phyloP scores from a whole-genome alignment of 2,329 filamentous ascomycete genomes.

The Coleophoma crateriformis region DNA sequence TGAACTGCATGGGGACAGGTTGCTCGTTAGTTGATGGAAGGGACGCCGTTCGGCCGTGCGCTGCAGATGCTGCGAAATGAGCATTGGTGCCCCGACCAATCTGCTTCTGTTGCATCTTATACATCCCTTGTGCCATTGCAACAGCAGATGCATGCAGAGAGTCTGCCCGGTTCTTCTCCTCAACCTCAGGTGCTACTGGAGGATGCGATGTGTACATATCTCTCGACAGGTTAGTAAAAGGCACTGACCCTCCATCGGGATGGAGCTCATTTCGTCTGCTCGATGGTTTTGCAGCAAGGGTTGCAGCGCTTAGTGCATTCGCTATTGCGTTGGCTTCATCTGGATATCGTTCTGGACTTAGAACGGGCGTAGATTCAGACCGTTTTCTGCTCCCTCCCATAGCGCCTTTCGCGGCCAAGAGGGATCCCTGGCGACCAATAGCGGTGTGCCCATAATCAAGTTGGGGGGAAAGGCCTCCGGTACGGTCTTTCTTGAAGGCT shows the following conservation, averaged over 20 bases:
- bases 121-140: constrained; percentile 88
- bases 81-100: constrained; percentile 26
- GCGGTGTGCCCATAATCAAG: constrained; percentile 39
- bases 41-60: constrained; percentile 24
- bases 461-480: constrained; percentile 32
- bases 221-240: constrained; percentile 61
- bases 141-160: constrained; percentile 76
- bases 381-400: constrained; percentile 53
- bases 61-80: constrained; percentile 23
- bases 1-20: constrained; percentile 43
- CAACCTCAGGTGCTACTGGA: constrained; percentile 63
- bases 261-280: constrained; percentile 6
- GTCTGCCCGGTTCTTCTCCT: constrained; percentile 69
- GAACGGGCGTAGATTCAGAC: constrained; percentile 54
- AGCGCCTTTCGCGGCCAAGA: constrained; percentile 74
- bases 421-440: constrained; percentile 56
- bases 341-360: constrained; percentile 38
- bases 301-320: constrained; percentile 71
- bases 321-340: constrained; percentile 53
- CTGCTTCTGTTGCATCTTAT: constrained; percentile 58
- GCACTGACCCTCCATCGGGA: constrained; percentile 57
- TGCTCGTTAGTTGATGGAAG: constrained; percentile 28
- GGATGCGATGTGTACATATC: constrained; percentile 77
- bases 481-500: constrained; percentile 51
- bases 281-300: constrained; percentile 39